Conservation (phyloP, 805 yeast species). For the Candida peoriensis region DNA sequence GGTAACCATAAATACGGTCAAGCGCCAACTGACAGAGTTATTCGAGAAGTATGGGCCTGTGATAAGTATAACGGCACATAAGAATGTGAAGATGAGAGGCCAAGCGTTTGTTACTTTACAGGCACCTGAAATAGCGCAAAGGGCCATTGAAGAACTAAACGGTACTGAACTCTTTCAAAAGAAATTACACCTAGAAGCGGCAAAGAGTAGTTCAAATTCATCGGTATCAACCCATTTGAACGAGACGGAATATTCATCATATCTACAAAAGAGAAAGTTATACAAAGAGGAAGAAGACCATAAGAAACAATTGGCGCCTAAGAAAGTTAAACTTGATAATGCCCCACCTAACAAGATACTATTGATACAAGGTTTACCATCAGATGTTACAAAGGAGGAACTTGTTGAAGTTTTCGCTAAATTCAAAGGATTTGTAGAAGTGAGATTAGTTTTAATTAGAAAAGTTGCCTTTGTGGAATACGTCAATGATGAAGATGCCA, state of each 20-base stretch:
- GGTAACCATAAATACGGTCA: conserved; percentile 47
- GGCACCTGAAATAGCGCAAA: conserved; percentile 34
- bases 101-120: conserved; percentile 74
- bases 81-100: conserved; percentile 64
- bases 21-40: conserved; percentile 33
- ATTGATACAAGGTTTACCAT: conserved; percentile 61
- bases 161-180: conserved; percentile 18
- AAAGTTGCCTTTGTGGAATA: conserved; percentile 82
- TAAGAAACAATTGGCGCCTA: conserved; percentile 10
- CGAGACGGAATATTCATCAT: conserved; percentile 11
- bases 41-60: conserved; percentile 46
- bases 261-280: conserved; percentile 14
- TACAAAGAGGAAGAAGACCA: conserved; percentile 17
- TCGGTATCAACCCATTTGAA: conserved; percentile 13
- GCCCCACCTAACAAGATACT: conserved; percentile 67
- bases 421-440: conserved; percentile 57
- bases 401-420: conserved; percentile 43
- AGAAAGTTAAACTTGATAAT: conserved; percentile 18
- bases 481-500: conserved; percentile 48
- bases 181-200: conserved; percentile 19
- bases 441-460: conserved; percentile 61
- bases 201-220: conserved; percentile 23
- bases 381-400: conserved; percentile 32
- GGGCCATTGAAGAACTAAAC: conserved; percentile 18
- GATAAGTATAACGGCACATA: conserved; percentile 48